Evolutionary conservation across 2,329 filamentous ascomycete species (phyloP).

Genomic region (Ampelomyces quisqualis): DNA sequence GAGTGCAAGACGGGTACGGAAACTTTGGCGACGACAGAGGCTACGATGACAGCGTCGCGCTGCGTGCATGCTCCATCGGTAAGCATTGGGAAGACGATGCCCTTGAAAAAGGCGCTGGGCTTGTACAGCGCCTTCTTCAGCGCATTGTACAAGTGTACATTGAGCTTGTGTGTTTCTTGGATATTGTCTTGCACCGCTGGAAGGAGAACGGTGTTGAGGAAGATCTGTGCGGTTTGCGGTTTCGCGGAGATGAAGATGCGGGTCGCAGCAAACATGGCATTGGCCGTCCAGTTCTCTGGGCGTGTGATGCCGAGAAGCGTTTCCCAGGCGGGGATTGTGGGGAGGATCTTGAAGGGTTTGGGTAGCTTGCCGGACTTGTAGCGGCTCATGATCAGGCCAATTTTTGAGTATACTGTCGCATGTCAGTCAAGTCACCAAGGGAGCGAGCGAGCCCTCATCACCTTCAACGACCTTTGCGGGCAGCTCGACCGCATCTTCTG

Average conservation of each 20-base stretch:
- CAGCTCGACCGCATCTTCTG: slow-evolving; percentile 81
- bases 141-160: slow-evolving; percentile 91
- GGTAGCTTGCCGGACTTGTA: slow-evolving; percentile 97
- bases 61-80: slow-evolving; percentile 84
- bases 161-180: slow-evolving; percentile 88
- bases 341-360: slow-evolving; percentile 96
- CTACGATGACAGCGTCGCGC: slow-evolving; percentile 88
- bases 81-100: slow-evolving; percentile 87
- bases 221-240: slow-evolving; percentile 76
- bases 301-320: slow-evolving; percentile 81
- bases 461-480: slow-evolving; percentile 84
- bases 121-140: slow-evolving; percentile 93
- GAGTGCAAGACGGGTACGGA: slow-evolving; percentile 91
- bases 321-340: slow-evolving; percentile 89
- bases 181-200: slow-evolving; percentile 94
- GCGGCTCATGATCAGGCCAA: slow-evolving; percentile 82
- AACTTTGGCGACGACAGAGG: slow-evolving; percentile 78
- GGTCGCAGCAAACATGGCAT: slow-evolving; percentile 84
- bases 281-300: slow-evolving; percentile 75
- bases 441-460: slow-evolving; percentile 1
- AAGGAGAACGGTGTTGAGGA: slow-evolving; percentile 82
- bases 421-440: slow-evolving; percentile 8
- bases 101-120: slow-evolving; percentile 95
- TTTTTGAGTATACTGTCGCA: slow-evolving; percentile 75
- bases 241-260: slow-evolving; percentile 88